phyloP scores from a whole-genome alignment of 306 rosid species.

The Comarum palustre region DNA sequence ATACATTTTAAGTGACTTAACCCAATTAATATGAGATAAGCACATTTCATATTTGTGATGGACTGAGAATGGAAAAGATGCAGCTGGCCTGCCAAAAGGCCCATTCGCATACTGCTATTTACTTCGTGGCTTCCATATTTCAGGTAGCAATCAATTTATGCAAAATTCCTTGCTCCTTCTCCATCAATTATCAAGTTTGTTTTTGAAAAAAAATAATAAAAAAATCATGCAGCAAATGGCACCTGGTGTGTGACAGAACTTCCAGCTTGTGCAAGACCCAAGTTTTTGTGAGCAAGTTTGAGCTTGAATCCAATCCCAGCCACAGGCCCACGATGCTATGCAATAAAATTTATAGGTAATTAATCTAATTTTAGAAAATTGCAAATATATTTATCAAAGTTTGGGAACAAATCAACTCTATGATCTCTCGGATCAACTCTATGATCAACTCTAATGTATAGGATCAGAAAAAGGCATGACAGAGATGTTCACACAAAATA shows the following conservation, averaged over 20 bases:
- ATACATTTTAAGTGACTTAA: not conserved
- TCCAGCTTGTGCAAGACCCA: not conserved
- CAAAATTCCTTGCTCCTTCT: not conserved
- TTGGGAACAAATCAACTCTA: not conserved
- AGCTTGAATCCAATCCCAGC: not conserved
- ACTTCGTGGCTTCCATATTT: not conserved
- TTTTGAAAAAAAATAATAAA: not conserved
- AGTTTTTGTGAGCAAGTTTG: not conserved
- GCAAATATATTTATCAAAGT: not conserved
- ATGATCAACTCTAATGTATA: not conserved
- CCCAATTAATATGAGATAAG: not conserved
- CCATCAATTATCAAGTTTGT: not conserved
- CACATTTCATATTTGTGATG: not conserved
- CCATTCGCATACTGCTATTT: not conserved
- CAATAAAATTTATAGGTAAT: not conserved
- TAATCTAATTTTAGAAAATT: not conserved
- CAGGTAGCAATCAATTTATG: not conserved
- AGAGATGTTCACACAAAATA: not conserved
- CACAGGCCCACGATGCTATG: not conserved
- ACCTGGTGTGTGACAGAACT: not conserved
- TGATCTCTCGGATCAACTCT: not conserved
- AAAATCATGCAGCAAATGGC: not conserved
- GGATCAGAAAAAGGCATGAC: not conserved
- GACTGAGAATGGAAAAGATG: not conserved
- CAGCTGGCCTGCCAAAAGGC: not conserved